A percentile compares a stretch with the other conserved stretches of the same genome.
Evolutionary conservation across 805 yeast genomes (phyloP).

Genomic region (Kodamaea kaohsiungensis): DNA sequence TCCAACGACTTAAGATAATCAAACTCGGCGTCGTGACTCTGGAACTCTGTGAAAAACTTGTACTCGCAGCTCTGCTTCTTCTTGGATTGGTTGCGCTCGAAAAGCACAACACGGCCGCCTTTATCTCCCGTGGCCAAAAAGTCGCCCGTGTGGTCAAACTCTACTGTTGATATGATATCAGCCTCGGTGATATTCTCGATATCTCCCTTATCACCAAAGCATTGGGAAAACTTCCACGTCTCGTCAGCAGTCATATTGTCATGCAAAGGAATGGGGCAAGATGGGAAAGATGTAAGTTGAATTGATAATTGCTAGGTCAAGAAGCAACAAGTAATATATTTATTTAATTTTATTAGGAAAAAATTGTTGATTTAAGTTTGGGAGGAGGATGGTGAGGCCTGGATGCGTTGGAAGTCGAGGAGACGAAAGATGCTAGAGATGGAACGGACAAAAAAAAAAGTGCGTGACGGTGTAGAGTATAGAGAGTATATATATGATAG

Average conservation of each 20-base stretch:
- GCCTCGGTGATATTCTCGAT: slow-evolving; percentile 94
- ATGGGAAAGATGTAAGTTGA: not conserved
- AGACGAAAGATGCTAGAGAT: too few species aligned
- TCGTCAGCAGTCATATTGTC: slow-evolving; percentile 28
- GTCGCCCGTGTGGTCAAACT: slow-evolving; percentile 93
- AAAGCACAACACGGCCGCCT: slow-evolving; percentile 96
- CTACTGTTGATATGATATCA: slow-evolving; percentile 95
- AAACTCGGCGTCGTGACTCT: slow-evolving; percentile 97
- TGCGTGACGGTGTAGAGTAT: too few species aligned
- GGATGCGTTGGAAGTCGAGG: not conserved
- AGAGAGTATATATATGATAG: too few species aligned
- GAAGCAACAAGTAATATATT: not conserved
- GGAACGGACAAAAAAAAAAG: too few species aligned
- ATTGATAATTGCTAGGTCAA: not conserved
- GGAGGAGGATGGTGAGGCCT: not conserved
- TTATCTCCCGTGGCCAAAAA: slow-evolving; percentile 97
- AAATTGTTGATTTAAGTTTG: not conserved
- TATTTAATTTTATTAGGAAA: not conserved
- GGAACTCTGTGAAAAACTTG: slow-evolving; percentile 94
- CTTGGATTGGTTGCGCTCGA: slow-evolving; percentile 79
- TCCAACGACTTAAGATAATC: slow-evolving; percentile 94
- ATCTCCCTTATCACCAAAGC: slow-evolving; percentile 99
- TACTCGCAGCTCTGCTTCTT: slow-evolving; percentile 77
- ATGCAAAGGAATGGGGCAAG: not conserved
- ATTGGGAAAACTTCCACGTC: slow-evolving; percentile 87